These are phyloP conservation scores for Penicillium macrosclerotiorum DNA, from an alignment of 495 filamentous ascomycete species.

Conservation along the genomic window DNA sequence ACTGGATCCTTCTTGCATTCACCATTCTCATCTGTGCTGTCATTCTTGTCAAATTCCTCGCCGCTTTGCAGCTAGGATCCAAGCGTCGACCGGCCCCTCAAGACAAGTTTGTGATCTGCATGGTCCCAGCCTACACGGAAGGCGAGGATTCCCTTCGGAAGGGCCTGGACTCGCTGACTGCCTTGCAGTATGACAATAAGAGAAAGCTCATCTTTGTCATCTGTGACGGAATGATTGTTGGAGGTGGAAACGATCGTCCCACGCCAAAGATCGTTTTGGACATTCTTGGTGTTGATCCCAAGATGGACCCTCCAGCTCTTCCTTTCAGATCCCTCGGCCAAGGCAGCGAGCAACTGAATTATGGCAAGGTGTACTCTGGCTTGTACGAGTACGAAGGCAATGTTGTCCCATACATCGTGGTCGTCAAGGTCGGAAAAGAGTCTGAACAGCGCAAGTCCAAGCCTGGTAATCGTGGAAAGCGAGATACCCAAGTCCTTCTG, in stretches of 20 bases:
- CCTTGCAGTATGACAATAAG: slow-evolving; percentile 96
- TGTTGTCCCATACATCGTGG: slow-evolving; percentile 91
- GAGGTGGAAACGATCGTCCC: slow-evolving; percentile 92
- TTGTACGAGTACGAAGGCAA: slow-evolving; percentile 97
- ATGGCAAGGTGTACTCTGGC: slow-evolving; percentile 97
- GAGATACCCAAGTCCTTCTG: slow-evolving; percentile 86
- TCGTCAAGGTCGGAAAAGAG: slow-evolving; percentile 96
- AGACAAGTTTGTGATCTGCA: slow-evolving; percentile 98
- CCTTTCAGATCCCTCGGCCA: slow-evolving; percentile 89
- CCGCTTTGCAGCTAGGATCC: slow-evolving; percentile 89
- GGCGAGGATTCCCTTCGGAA: slow-evolving; percentile 92
- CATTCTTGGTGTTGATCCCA: slow-evolving; percentile 94
- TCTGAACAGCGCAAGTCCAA: slow-evolving; percentile 89
- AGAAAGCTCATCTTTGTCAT: slow-evolving; percentile 91
- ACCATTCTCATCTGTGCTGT: slow-evolving; percentile 77
- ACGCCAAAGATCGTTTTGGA: slow-evolving; percentile 97
- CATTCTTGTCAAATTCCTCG: slow-evolving; percentile 85
- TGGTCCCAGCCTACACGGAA: slow-evolving; percentile 97
- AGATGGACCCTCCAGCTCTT: slow-evolving; percentile 89
- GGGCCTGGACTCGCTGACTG: slow-evolving; percentile 90
- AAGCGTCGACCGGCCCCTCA: slow-evolving; percentile 87
- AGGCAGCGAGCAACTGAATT: slow-evolving; percentile 92
- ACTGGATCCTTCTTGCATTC: slow-evolving; percentile 86
- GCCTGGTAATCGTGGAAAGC: slow-evolving; percentile 96
- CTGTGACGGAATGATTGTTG: slow-evolving; percentile 96